Evolutionary conservation across 2,329 filamentous ascomycete species (phyloP).

Genomic region (Dactylellina drechsleri): DNA sequence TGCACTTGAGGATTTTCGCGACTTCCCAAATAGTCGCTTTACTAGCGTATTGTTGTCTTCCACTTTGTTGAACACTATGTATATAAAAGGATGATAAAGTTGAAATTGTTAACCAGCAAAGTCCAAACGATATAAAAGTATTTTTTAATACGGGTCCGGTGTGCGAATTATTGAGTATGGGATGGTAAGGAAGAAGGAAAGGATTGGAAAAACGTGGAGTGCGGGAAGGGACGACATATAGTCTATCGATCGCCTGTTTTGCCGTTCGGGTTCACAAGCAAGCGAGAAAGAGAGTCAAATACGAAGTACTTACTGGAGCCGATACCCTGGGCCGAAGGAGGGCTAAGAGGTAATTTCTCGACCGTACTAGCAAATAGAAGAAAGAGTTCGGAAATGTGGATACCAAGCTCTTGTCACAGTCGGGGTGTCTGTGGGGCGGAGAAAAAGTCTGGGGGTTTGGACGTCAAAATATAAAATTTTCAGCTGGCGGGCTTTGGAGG

Average conservation of each 20-base stretch:
- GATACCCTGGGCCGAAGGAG: slow-evolving; percentile 41
- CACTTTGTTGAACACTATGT: slow-evolving; percentile 40
- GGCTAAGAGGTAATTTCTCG: slow-evolving; percentile 24
- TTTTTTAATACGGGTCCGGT: slow-evolving; percentile 21
- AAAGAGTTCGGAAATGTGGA: slow-evolving; percentile 27
- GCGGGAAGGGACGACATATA: slow-evolving; percentile 49
- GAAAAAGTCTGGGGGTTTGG: slow-evolving; percentile 51
- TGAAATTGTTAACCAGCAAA: not conserved
- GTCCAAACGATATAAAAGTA: slow-evolving; percentile 4
- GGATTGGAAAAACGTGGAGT: slow-evolving; percentile 39
- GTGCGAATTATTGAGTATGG: slow-evolving; percentile 30
- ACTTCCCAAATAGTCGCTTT: slow-evolving; percentile 50
- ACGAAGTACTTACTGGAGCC: slow-evolving; percentile 44
- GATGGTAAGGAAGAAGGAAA: slow-evolving; percentile 12
- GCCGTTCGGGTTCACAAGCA: slow-evolving; percentile 30
- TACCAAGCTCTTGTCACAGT: slow-evolving; percentile 35
- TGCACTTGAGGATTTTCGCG: slow-evolving; percentile 43
- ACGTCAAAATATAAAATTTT: slow-evolving; percentile 52
- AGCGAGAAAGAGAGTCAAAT: slow-evolving; percentile 22
- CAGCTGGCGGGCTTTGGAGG: slow-evolving; percentile 25
- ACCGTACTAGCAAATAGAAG: slow-evolving; percentile 33
- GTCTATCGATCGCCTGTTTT: slow-evolving; percentile 28
- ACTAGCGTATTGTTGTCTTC: slow-evolving; percentile 31
- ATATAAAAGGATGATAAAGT: slow-evolving; percentile 1
- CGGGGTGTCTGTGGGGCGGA: slow-evolving; percentile 52